Evolutionary conservation across 2,329 filamentous ascomycete genomes (phyloP), one percentile per base, ranked within the genome.

Genomic region (Hirsutella thompsonii): DNA sequence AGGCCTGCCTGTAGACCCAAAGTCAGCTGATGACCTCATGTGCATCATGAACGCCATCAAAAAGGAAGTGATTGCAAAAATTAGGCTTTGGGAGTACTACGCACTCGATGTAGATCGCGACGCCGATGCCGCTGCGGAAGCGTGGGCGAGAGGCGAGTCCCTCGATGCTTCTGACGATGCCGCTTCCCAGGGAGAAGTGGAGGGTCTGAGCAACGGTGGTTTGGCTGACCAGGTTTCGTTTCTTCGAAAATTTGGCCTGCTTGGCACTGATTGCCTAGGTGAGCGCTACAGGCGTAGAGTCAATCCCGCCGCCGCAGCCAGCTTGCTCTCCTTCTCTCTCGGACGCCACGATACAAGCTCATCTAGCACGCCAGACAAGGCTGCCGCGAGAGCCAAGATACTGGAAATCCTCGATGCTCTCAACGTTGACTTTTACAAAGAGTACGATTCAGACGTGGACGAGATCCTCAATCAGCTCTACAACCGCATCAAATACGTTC

Each of bases 61-160:
- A 60, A 76, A 76, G 18, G 74, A 88, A 41, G 87, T 92, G 29
- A 76, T 98, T 54, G 75, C 76, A 20, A 72, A 76, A 33, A 76
- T 90, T 45, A 80, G 80, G 38, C 71, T 98, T 2, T 98, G 92
- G 92, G 85, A 98, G 57, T 98, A 82, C 64, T 98, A 95, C 56
- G 79, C 83, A 14, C 67, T 94, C 43, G 77, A 96, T 53, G 79
- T 92, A 4, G 78, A 90, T 43, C 69, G 74, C 23, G 77, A 90
- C 55, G 72, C 78, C 5, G 71, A 81, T 47, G 75, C 76, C 6
- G 76, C 82, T 28, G 60, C 92, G 2, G 70, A 83, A 35, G 72
- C 79, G 1, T 96, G 90, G 87, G 67, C 69, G 28, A 64, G 66
- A 21, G 81, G 79, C 18, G 64, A 76, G 37, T 64, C 72, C 37